Evolutionary conservation across 306 rosid genomes (phyloP).

Genomic region (Prunus mongolica): DNA sequence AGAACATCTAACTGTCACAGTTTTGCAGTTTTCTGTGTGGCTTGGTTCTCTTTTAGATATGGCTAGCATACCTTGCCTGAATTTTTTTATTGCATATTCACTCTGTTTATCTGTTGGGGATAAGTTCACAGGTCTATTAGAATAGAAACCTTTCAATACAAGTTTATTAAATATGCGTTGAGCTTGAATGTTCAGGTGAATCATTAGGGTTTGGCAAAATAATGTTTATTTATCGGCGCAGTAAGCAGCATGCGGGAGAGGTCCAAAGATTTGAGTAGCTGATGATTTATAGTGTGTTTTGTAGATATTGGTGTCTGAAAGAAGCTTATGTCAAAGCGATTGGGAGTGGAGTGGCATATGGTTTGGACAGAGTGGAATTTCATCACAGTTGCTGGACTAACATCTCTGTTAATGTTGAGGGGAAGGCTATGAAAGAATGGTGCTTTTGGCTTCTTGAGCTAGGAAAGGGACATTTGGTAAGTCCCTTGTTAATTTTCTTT

Average conservation of each 20-base stretch:
- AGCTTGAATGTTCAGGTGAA: background rate
- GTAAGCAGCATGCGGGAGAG: background rate
- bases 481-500: conserved; percentile 1
- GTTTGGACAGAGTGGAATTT: conserved; percentile 70
- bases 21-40: background rate
- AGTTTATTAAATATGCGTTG: background rate
- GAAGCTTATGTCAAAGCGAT: conserved; percentile 88
- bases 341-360: conserved; percentile 67
- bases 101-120: background rate
- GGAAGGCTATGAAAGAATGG: conserved; percentile 59
- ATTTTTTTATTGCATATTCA: background rate
- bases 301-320: conserved; percentile 87
- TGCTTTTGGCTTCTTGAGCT: conserved; percentile 67
- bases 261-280: background rate
- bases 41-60: background rate
- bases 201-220: background rate
- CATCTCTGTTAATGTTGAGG: conserved; percentile 50
- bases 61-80: background rate
- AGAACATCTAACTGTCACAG: background rate
- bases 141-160: background rate
- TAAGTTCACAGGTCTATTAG: background rate
- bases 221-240: background rate
- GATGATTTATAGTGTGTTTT: conserved; percentile 13
- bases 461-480: conserved; percentile 68
- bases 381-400: conserved; percentile 54